Conservation (phyloP, 768 basidiomycete species). For the Tephrocybe sp. region DNA sequence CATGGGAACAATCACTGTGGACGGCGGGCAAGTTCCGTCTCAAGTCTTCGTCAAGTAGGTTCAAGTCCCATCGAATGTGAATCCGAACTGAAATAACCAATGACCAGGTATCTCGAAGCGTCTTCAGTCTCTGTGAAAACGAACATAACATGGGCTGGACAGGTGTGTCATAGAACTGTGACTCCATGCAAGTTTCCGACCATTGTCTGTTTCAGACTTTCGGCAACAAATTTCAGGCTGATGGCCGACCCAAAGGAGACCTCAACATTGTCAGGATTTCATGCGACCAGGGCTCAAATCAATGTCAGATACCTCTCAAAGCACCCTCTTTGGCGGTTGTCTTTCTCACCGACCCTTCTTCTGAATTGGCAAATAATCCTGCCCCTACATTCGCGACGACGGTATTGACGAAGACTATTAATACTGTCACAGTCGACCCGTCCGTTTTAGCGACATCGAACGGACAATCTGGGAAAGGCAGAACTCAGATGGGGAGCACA, state of each 20-base stretch:
- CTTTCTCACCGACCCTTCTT: constrained; percentile 49
- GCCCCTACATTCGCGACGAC: constrained; percentile 57
- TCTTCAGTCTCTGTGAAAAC: constrained; percentile 56
- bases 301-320: constrained; percentile 62
- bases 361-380: constrained; percentile 21
- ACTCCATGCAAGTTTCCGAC: too few relatives aligned
- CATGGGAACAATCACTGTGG: constrained; percentile 48
- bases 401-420: constrained; percentile 47
- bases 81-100: not conserved
- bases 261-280: constrained; percentile 55
- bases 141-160: constrained; percentile 79
- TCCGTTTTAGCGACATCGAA: constrained; percentile 53
- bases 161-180: constrained; percentile 37
- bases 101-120: constrained; percentile 54
- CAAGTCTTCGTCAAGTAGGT: constrained; percentile 57
- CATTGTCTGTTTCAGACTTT: constrained; percentile 44
- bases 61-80: not conserved
- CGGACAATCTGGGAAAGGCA: constrained; percentile 33
- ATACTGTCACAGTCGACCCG: constrained; percentile 57
- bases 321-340: constrained; percentile 79
- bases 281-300: constrained; percentile 54
- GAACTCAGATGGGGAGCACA: constrained; percentile 28
- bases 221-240: constrained; percentile 59
- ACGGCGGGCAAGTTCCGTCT: constrained; percentile 44
- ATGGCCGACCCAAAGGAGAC: constrained; percentile 63